Evolutionary conservation across 2,329 filamentous ascomycete genomes (phyloP), one percentile per base, ranked within the genome.

Genomic region (Tolypocladium nubicola): DNA sequence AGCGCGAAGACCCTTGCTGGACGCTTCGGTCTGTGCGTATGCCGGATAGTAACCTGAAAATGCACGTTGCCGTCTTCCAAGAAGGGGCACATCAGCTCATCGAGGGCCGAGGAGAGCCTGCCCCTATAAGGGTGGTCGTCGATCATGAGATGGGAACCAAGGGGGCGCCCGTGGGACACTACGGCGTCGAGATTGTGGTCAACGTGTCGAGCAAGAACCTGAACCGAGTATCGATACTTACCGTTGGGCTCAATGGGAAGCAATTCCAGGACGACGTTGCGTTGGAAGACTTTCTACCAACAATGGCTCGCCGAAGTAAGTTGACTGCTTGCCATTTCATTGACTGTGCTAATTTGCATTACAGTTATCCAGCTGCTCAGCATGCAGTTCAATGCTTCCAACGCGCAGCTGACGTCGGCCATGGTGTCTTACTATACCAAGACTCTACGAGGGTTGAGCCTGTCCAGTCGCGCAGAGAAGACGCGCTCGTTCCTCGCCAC

Each of bases 1-100:
- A 96, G 73, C 84, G 92, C 58, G 90, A 96, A 69, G 83, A 87
- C 58, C 80, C 85, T 19, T 84, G 82, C 64, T 97, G 90, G 91
- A 88, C 88, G 38, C 80, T 95, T 38, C 83, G 90, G 41, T 88
- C 85, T 23, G 80, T 84, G 16, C 82, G 79, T 58, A 80, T 85
- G 68, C 78, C 80, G 41, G 87, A 86, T 65, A 80, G 74, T 58
- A 80, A 79, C 56, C 71, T 87, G 11, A 80, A 78, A 11, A 63
- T 87, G 33, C 82, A 84, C 63, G 83, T 85, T 1, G 87, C 88
- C 7, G 79, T 92, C 4, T 90, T 88, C 58, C 86, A 91, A 64
- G 86, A 90, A 66, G 82, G 80, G 0, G 80, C 83, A 19, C 79
- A 82, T 58, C 77, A 85, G 58, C 75, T 85, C 16, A 70, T 85